A percentile compares a stretch with the other conserved stretches of the same genome.
These are phyloP conservation scores for Zygosaccharomyces pseudobailii DNA, from an alignment of 1,139 yeast genomes.

Conservation along the genomic window DNA sequence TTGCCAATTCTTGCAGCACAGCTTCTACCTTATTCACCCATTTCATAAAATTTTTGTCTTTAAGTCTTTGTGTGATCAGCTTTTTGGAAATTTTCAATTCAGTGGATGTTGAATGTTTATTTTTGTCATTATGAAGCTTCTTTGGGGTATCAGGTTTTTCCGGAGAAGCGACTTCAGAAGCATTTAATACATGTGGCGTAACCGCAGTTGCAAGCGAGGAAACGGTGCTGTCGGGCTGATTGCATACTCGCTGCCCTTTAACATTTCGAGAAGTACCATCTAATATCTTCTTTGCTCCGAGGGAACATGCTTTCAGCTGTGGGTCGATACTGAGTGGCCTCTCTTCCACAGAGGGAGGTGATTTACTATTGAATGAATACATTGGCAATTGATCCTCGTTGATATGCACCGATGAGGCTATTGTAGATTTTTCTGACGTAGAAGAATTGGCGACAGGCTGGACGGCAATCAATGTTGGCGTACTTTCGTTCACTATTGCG, in stretches of 20 bases:
- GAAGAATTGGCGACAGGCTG: too few species aligned
- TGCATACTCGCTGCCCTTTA: constrained; percentile 1
- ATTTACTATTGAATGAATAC: too few species aligned
- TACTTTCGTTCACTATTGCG: too few species aligned
- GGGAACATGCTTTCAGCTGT: too few species aligned
- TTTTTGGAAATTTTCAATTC: constrained; percentile 18
- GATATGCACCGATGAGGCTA: too few species aligned
- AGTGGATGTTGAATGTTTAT: neutral
- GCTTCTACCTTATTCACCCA: constrained; percentile 23
- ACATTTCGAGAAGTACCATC: neutral
- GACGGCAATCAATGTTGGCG: too few species aligned
- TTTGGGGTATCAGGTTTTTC: neutral
- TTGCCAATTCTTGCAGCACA: constrained; percentile 5
- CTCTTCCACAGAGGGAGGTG: too few species aligned
- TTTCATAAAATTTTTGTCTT: constrained; percentile 25
- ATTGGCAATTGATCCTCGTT: too few species aligned
- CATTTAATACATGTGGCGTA: neutral
- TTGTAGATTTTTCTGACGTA: too few species aligned
- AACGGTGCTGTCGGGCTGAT: neutral
- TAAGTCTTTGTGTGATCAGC: constrained; percentile 21
- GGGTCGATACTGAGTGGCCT: too few species aligned
- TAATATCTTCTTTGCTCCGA: too few species aligned
- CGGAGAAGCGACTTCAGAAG: neutral
- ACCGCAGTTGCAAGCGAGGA: neutral
- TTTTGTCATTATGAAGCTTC: neutral